These are phyloP conservation scores for Rhododendron kiyosumense DNA, from an alignment of 148 eudicot species.

Conservation along the genomic window DNA sequence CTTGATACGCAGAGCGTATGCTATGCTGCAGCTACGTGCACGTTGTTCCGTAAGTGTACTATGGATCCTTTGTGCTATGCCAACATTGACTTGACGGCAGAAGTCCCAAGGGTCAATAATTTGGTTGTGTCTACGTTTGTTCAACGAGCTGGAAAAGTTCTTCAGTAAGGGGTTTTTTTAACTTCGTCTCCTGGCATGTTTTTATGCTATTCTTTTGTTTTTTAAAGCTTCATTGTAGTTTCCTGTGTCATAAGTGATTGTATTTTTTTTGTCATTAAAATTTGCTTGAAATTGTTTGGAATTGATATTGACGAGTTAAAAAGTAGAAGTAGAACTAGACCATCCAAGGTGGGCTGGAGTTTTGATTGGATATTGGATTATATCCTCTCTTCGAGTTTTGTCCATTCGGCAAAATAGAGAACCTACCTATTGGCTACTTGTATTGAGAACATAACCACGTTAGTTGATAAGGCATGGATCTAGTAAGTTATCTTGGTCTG, in stretches of 20 bases:
- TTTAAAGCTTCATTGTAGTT: not conserved
- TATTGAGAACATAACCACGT: not conserved
- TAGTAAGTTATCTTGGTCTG: not conserved
- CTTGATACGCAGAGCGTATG: constrained; percentile 57
- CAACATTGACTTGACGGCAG: constrained; percentile 47
- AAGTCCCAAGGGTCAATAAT: constrained; percentile 56
- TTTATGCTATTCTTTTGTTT: not conserved
- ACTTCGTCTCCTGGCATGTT: not conserved
- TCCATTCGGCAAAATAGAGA: not conserved
- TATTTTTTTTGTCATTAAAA: not conserved
- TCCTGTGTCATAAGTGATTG: too few relatives aligned
- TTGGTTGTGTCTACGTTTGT: constrained; percentile 57
- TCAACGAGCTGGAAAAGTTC: constrained; percentile 60
- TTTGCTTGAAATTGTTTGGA: not conserved
- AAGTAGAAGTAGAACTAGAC: not conserved
- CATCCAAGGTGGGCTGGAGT: not conserved
- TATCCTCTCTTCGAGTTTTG: not conserved
- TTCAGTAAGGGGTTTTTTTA: constrained; percentile 29
- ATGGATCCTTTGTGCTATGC: constrained; percentile 58
- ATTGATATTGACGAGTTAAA: not conserved
- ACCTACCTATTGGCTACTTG: not conserved
- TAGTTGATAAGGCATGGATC: not conserved
- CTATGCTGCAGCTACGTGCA: constrained; percentile 55
- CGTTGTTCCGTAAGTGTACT: constrained; percentile 57
- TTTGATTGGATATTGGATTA: not conserved